Base-by-base conservation (phyloP, 257 asterid species). In the Datura wrightii region DNA sequence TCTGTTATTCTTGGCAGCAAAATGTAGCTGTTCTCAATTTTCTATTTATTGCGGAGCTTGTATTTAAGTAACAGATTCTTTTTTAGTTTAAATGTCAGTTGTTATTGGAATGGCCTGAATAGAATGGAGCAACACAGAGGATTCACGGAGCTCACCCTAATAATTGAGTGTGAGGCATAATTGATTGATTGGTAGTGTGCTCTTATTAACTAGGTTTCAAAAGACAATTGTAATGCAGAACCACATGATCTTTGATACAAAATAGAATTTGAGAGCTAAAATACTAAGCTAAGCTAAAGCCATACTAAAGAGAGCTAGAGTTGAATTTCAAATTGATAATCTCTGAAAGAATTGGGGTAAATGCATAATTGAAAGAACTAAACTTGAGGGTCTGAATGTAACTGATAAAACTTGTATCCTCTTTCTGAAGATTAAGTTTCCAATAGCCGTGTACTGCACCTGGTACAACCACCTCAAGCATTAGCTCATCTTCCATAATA, bases 221-320 rank as follows among this genome's bases (percentile, higher is more conserved):
- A 62, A 24, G 16, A 62, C 69, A 62, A 24, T 9, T 62, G 36
- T 24, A 7, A 24, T 24, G 69, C 13, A 24, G 41, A 62, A 24
- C 41, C 11, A 91, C 92, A 46, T 92, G 89, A 19, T 54, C 54
- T 39, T 3, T 39, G 42, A 39, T 39, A 39, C 42, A 39, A 39
- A 39, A 39, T 39, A 39, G 42, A 39, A 39, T 39, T 39, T 39
- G 42, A 3, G 3, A 39, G 42, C 2, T 2, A 39, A 44, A 44
- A 6, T 3, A 44, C 48, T 44, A 44, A 44, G 48, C 48, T 44
- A 44, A 44, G 48, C 48, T 44, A 44, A 44, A 44, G 8, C 8
- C 5, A 44, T 5, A 44, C 7, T 44, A 5, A 44, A 44, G 48
- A 44, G 8, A 1, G n/a, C 48, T 44, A 44, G 7, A 6, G 42